Conservation (phyloP, 192 early-diverging fungal genomes). For the Podila verticillata region DNA sequence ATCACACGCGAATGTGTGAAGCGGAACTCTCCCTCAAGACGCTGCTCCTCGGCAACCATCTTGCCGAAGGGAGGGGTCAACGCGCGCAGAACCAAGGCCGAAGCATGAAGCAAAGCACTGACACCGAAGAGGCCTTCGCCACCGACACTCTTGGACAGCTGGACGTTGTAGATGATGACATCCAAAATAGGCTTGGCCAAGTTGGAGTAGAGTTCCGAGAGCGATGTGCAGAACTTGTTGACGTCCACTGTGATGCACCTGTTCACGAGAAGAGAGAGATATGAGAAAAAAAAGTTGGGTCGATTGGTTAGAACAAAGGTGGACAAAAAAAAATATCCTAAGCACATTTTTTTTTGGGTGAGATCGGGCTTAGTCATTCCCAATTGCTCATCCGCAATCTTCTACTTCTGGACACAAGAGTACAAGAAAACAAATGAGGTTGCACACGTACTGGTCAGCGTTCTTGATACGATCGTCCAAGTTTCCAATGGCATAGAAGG, state of each 20-base stretch:
- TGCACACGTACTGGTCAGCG: conserved; percentile 77
- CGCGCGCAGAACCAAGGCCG: conserved; percentile 79
- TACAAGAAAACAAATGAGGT: conserved; percentile 10
- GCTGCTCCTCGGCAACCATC: conserved; percentile 92
- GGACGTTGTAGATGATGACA: conserved; percentile 91
- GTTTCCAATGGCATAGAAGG: conserved; percentile 94
- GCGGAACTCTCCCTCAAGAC: conserved; percentile 93
- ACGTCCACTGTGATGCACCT: conserved; percentile 88
- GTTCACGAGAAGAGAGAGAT: background rate
- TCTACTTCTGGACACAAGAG: conserved; percentile 24
- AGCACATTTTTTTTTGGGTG: background rate
- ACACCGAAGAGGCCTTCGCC: conserved; percentile 85
- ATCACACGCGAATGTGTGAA: conserved; percentile 94
- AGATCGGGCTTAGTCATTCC: background rate
- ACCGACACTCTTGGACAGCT: conserved; percentile 87
- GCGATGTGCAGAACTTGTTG: conserved; percentile 88
- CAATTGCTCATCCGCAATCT: conserved; percentile 13
- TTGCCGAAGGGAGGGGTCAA: conserved; percentile 97
- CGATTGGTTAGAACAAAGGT: conserved; percentile 8
- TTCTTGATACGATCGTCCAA: conserved; percentile 93
- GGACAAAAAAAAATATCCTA: background rate
- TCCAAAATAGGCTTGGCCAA: conserved; percentile 96
- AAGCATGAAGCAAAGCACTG: conserved; percentile 80
- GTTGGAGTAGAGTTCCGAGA: conserved; percentile 92
- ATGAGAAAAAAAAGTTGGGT: conserved; percentile 1